Conservation (phyloP, 306 rosid genomes). For the Prunus padus region DNA sequence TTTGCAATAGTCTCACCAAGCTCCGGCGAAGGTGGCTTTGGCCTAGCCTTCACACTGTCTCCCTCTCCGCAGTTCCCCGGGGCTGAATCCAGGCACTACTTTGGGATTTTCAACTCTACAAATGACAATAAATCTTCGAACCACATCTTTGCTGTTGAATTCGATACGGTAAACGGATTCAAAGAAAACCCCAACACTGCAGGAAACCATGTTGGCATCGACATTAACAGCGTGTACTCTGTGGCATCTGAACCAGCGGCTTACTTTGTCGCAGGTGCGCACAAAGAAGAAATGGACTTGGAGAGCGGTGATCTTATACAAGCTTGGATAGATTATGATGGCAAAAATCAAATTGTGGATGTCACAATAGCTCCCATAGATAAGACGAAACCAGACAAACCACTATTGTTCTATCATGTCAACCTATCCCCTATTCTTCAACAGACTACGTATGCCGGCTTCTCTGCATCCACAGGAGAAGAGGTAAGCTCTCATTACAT, state of each 20-base stretch:
- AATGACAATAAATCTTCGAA: constrained; percentile 19
- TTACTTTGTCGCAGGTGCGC: constrained; percentile 7
- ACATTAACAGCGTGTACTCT: constrained; percentile 40
- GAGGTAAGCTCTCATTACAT: constrained; percentile 60
- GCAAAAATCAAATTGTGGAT: constrained; percentile 20
- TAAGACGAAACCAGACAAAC: constrained; percentile 26
- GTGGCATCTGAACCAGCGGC: not conserved
- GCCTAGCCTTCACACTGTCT: constrained; percentile 60
- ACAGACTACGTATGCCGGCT: constrained; percentile 50
- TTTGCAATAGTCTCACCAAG: constrained; percentile 49
- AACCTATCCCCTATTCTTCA: constrained; percentile 24
- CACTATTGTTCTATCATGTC: not conserved
- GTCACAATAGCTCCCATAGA: constrained; percentile 48
- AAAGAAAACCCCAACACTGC: constrained; percentile 10
- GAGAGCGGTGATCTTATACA: constrained; percentile 39
- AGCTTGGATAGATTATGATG: constrained; percentile 73
- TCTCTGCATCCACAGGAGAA: constrained; percentile 67
- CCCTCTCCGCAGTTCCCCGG: constrained; percentile 37
- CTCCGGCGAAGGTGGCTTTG: constrained; percentile 54
- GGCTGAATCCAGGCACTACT: constrained; percentile 41
- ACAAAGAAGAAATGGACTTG: constrained; percentile 34
- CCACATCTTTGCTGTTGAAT: constrained; percentile 63
- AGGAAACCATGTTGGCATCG: constrained; percentile 66
- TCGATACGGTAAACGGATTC: constrained; percentile 65
- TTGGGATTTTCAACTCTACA: constrained; percentile 48